A percentile compares a stretch with the other conserved stretches of the same genome.
Evolutionary conservation across 1,139 yeast species (phyloP).

Genomic region (Hansenula sp.): DNA sequence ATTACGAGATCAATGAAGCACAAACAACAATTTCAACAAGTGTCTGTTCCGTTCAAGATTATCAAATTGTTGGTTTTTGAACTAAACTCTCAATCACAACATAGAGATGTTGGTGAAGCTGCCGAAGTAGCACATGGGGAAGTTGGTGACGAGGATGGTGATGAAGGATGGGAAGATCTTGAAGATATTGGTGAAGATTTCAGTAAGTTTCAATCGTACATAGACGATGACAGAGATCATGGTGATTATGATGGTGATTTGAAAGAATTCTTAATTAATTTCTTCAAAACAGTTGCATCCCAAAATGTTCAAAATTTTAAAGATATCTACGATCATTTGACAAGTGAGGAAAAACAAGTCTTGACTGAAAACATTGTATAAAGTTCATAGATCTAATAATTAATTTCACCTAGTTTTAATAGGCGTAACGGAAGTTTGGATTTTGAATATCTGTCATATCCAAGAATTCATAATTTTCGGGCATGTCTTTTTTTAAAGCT

Average conservation of each 20-base stretch:
- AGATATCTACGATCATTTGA: constrained; percentile 45
- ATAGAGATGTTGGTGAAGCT: constrained; percentile 7
- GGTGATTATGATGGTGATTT: constrained; percentile 32
- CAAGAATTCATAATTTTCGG: constrained; percentile 40
- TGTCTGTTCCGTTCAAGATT: constrained; percentile 70
- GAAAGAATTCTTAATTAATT: constrained; percentile 44
- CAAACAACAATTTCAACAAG: constrained; percentile 53
- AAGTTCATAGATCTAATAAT: too few relatives aligned
- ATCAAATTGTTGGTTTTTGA: constrained; percentile 68
- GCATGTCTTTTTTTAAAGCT: constrained; percentile 15
- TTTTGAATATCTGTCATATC: constrained; percentile 48
- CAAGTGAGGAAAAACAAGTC: constrained; percentile 52
- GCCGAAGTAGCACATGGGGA: constrained; percentile 15
- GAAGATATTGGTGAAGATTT: constrained; percentile 38
- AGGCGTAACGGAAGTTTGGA: constrained; percentile 38
- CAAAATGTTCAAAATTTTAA: constrained; percentile 53
- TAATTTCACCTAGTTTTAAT: not conserved
- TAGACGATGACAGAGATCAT: constrained; percentile 21
- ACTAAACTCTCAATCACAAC: constrained; percentile 52
- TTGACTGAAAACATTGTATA: constrained; percentile 42
- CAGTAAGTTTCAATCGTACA: constrained; percentile 20
- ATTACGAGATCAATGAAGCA: constrained; percentile 83
- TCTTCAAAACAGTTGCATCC: constrained; percentile 61
- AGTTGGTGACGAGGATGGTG: constrained; percentile 29
- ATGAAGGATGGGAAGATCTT: constrained; percentile 81